These are phyloP conservation scores for Ophiobolus disseminans DNA, from an alignment of 2,329 filamentous ascomycete genomes.

Conservation along the genomic window DNA sequence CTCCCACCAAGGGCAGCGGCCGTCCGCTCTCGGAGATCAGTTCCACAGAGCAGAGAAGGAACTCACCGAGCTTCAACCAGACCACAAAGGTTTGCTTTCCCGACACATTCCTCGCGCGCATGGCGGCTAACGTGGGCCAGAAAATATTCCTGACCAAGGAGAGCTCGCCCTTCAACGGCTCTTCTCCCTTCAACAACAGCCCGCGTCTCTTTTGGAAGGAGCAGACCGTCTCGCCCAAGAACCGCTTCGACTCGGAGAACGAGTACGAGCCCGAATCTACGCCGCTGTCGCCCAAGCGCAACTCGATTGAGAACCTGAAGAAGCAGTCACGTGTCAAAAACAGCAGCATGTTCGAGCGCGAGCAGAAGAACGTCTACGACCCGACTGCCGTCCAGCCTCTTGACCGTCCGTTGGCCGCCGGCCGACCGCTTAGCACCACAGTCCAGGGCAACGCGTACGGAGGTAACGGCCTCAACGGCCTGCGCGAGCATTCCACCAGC, in stretches of 20 bases:
- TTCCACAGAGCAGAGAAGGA: conserved; percentile 82
- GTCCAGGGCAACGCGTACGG: conserved; percentile 76
- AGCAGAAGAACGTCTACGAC: conserved; percentile 92
- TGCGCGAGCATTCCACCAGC: conserved; percentile 29
- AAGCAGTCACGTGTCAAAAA: conserved; percentile 95
- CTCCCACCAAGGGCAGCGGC: conserved; percentile 68
- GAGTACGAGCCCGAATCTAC: conserved; percentile 62
- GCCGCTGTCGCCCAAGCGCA: conserved; percentile 76
- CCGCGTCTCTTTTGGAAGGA: conserved; percentile 91
- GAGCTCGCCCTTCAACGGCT: conserved; percentile 79
- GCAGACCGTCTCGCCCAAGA: conserved; percentile 67
- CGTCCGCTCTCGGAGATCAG: conserved; percentile 85
- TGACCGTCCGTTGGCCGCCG: conserved; percentile 78
- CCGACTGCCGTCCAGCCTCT: conserved; percentile 77
- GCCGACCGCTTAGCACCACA: conserved; percentile 62
- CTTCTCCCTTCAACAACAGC: conserved; percentile 76
- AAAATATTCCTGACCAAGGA: conserved; percentile 75
- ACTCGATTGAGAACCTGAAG: conserved; percentile 94
- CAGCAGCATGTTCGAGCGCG: conserved; percentile 94
- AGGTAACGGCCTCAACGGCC: conserved; percentile 62
- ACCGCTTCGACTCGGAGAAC: conserved; percentile 73
- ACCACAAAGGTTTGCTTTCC: conserved; percentile 65
- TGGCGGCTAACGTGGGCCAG: conserved; percentile 51
- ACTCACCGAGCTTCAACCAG: conserved; percentile 91
- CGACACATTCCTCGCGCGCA: conserved; percentile 14